phyloP scores from a whole-genome alignment of 148 eudicot genomes.

The Chenopodium album region DNA sequence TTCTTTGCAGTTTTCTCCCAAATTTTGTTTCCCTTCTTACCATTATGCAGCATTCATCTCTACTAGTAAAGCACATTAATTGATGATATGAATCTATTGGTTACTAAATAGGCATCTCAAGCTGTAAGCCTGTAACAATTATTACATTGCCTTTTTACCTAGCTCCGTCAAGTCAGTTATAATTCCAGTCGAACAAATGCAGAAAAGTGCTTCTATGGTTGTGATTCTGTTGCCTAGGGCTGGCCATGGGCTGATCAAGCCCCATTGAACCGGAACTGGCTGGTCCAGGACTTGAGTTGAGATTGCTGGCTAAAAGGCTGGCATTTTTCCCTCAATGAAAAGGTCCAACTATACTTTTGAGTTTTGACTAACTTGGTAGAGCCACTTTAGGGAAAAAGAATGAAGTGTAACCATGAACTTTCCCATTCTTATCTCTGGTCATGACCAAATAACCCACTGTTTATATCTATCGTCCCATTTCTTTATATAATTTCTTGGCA shows the following conservation, averaged over 20 bases:
- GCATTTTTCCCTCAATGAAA: background rate
- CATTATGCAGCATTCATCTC: background rate
- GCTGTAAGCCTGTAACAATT: background rate
- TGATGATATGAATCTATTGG: background rate
- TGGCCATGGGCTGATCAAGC: background rate
- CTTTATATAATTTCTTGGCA: background rate
- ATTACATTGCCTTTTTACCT: background rate
- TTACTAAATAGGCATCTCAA: background rate
- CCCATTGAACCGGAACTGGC: background rate
- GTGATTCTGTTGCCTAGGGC: background rate
- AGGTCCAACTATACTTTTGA: background rate
- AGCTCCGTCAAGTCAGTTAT: background rate
- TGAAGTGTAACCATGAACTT: background rate
- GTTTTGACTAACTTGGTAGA: background rate
- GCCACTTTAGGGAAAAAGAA: background rate
- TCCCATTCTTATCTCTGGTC: background rate
- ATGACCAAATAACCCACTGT: background rate
- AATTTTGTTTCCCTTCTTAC: background rate
- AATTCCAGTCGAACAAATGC: background rate
- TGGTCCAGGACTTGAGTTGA: background rate
- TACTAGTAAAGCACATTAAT: background rate
- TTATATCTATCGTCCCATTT: background rate
- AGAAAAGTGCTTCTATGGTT: background rate
- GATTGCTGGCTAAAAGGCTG: background rate
- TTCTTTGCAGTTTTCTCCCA: background rate